These are phyloP conservation scores for Tuber aestivum DNA, from an alignment of 495 filamentous ascomycete species.

Conservation along the genomic window DNA sequence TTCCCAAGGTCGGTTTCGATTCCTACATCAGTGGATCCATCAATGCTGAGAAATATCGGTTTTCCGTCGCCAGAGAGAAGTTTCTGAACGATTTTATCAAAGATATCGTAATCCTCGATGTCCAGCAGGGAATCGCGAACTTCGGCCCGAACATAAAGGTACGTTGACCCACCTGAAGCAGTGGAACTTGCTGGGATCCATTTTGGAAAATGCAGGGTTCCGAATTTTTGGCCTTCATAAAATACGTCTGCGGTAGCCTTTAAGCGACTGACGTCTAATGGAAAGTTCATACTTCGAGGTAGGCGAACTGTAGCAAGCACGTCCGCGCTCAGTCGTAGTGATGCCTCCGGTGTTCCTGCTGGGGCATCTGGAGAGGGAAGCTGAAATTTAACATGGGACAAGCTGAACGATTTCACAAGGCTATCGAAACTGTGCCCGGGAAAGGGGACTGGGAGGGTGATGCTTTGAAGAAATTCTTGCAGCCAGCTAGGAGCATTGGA, in stretches of 20 bases:
- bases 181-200: conserved; percentile 87
- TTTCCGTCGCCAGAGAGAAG: conserved; percentile 63
- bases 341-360: conserved; percentile 64
- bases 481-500: conserved; percentile 71
- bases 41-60: conserved; percentile 59
- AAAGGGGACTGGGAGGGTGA: conserved; percentile 78
- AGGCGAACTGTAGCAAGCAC: conserved; percentile 69
- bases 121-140: conserved; percentile 73
- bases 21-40: conserved; percentile 77
- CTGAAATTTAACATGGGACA: conserved; percentile 74
- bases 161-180: conserved; percentile 53
- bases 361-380: conserved; percentile 72
- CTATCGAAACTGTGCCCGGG: conserved; percentile 72
- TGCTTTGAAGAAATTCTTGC: conserved; percentile 66
- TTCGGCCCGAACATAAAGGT: conserved; percentile 57
- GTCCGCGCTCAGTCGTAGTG: conserved; percentile 72
- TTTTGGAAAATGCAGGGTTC: conserved; percentile 63
- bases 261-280: conserved; percentile 65
- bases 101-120: conserved; percentile 68
- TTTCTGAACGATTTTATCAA: conserved; percentile 66
- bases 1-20: conserved; percentile 72
- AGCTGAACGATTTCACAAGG: conserved; percentile 75
- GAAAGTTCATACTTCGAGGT: conserved; percentile 79
- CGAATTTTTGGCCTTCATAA: conserved; percentile 68
- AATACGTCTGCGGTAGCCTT: conserved; percentile 71